Base-by-base conservation (phyloP, 108 stramenopile species). In the Stephanodiscus triporus region DNA sequence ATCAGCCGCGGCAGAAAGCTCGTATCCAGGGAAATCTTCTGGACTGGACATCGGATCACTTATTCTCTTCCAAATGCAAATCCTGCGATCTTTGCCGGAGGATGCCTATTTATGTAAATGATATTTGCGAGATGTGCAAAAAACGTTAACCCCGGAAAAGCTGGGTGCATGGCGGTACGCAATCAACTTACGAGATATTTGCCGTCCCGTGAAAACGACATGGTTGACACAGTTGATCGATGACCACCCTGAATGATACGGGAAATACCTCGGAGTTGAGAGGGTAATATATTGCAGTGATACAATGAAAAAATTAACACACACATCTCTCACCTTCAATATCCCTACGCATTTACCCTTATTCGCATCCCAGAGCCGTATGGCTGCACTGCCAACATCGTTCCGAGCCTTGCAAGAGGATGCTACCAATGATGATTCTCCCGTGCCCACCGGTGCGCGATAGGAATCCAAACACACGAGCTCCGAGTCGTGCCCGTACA, bases 401-500 rank as follows among this genome's bases (percentile, higher is more conserved):
- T 80, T 83, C 42, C 91, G 63, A 36, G 92, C 91, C 66, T 94
- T 96, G 72, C 88, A 85, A 0, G 95, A 84, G 0, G 92, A 94
- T 45, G 92, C 92, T 16, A 96, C 90, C 22, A 96, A 65, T 0
- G 75, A 47, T 14, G 72, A 48, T 58, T 86, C 78, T 3, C 75
- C 66, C 4, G 61, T 43, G 22, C 75, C 68, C 37, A 23, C 14
- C 40, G 43, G 76, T 48, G 78, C 66, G 11, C 81, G 57, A 48
- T 93, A 91, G 22, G 88, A 83, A 36, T 93, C 88, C 6, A 96
- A 66, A 40, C 89, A 82, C 53, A 90, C 84, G 49, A 96, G 59
- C 68, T 96, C 95, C 23, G 91, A 83, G 22, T 89, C 86, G 64
- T 96, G 95, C 37, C 95, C 95, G 65, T 84, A 93, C 26, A 96